Conservation (phyloP, 371 early-diverging fungal genomes). For the Globomyces sp. region DNA sequence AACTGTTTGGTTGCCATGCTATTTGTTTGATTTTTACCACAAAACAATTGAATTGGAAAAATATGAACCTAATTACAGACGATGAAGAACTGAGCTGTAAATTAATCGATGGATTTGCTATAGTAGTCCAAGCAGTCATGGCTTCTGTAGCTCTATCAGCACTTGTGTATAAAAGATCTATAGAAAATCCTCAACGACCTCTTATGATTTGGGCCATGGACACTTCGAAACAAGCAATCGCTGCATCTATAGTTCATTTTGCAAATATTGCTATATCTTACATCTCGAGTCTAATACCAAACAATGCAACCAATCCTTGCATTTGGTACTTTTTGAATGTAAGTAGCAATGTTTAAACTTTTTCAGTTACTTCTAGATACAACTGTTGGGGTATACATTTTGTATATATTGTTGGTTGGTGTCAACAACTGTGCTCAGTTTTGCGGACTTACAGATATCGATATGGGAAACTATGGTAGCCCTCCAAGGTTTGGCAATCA, state of each 20-base stretch:
- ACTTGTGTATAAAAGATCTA: slow-evolving; percentile 27
- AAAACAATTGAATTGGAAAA: not conserved
- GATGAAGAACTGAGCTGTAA: not conserved
- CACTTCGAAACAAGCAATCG: slow-evolving; percentile 42
- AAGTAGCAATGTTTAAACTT: no score
- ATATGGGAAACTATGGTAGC: slow-evolving; percentile 38
- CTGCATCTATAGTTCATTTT: slow-evolving; percentile 39
- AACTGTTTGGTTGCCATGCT: no score
- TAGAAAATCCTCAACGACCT: slow-evolving; percentile 29
- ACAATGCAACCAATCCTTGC: slow-evolving; percentile 9
- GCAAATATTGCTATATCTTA: slow-evolving; percentile 29
- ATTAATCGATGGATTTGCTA: slow-evolving; percentile 28
- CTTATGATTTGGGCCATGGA: slow-evolving; percentile 36
- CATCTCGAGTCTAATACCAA: slow-evolving; percentile 3
- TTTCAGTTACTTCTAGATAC: slow-evolving; percentile 30
- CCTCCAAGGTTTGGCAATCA: slow-evolving; percentile 31
- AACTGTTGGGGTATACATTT: slow-evolving; percentile 40
- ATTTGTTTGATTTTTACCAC: no score
- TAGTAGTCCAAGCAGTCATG: slow-evolving; percentile 35
- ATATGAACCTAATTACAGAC: not conserved
- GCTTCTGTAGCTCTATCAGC: slow-evolving; percentile 37
- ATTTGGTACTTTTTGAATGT: slow-evolving; percentile 42
- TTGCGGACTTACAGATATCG: slow-evolving; percentile 27
- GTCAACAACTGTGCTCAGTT: slow-evolving; percentile 26
- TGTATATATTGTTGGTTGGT: slow-evolving; percentile 32